Evolutionary conservation across 306 rosid genomes (phyloP), one percentile per base, ranked within the genome.

Genomic region (Echinosophora koreensis): DNA sequence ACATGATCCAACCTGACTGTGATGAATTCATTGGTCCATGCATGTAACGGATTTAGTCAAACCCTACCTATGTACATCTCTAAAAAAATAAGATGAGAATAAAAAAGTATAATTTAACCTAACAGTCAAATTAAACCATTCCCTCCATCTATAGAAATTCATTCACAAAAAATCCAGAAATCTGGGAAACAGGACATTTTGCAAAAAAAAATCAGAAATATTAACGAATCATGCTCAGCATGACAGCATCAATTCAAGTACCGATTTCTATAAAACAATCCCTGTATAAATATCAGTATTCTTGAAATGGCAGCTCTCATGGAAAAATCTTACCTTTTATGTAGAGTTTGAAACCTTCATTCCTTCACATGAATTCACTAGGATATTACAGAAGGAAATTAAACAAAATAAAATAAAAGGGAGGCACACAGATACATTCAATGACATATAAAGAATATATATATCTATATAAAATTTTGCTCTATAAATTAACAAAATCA

Each of bases 401-500:
- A 58, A 12, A 30, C 35, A 61, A 5, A 61, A 30, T 11, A 61
- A 13, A 15, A 64, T 54, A 4, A 22, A 65, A 60, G 28, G 15
- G 7, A n/a, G 46, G 46, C 44, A 79, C 65, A 69, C 54, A 54
- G 44, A 38, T 51, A 73, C 93, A 87, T 13, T 72, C 72, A 74
- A 76, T 27, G 70, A 74, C 86, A 73, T 77, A 52, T 69, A 86
- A 87, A 82, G 85, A 86, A 73, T n/a, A n/a, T n/a, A n/a, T n/a
- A n/a, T n/a, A n/a, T n/a, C n/a, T n/a, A n/a, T n/a, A n/a, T n/a
- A n/a, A 38, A 83, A 73, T 44, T 27, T 59, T 74, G 82, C 83
- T 84, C 83, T 88, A 74, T 82, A 70, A 67, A 76, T 80, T 51
- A 85, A 80, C 64, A 73, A 75, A 88, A 87, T 82, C 84, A 79